A percentile compares a stretch with the other conserved stretches of the same genome.
Conservation (phyloP, 2,329 filamentous ascomycete species). For the Penicillium sp. region DNA sequence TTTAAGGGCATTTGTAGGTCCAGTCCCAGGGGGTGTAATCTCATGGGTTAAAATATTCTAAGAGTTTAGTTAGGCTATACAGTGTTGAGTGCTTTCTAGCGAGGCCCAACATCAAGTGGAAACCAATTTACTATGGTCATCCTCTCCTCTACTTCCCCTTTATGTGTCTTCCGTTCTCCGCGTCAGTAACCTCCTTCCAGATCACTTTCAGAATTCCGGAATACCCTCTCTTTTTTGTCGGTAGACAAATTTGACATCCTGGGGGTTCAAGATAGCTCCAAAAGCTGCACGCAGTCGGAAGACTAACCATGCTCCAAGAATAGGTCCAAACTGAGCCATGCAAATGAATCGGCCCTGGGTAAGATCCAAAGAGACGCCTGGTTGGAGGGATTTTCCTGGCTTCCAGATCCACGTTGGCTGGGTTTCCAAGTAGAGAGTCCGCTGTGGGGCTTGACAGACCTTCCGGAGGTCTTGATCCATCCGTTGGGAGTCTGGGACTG, state of each 20-base stretch:
- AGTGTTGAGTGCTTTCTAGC: background rate
- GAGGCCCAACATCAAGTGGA: background rate
- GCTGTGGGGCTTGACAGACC: background rate
- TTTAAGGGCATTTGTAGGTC: background rate
- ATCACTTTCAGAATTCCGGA: too few relatives aligned
- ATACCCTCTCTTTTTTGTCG: too few relatives aligned
- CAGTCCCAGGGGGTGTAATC: background rate
- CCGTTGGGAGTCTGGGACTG: background rate
- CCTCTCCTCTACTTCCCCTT: background rate
- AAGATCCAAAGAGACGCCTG: background rate
- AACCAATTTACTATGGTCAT: background rate
- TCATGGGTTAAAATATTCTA: background rate
- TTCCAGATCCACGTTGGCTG: background rate
- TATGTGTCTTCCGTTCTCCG: background rate
- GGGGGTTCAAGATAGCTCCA: too few relatives aligned
- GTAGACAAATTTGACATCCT: too few relatives aligned
- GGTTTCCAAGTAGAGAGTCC: background rate
- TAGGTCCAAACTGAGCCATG: background rate
- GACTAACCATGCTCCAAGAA: too few relatives aligned
- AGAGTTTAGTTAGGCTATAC: background rate
- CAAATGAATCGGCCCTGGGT: background rate
- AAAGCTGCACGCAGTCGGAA: too few relatives aligned
- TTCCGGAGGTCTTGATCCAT: constrained; percentile 1
- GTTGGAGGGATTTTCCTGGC: background rate
- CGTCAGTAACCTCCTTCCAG: background rate